Conservation (phyloP, 768 basidiomycete species). For the Lactarius tabidus region DNA sequence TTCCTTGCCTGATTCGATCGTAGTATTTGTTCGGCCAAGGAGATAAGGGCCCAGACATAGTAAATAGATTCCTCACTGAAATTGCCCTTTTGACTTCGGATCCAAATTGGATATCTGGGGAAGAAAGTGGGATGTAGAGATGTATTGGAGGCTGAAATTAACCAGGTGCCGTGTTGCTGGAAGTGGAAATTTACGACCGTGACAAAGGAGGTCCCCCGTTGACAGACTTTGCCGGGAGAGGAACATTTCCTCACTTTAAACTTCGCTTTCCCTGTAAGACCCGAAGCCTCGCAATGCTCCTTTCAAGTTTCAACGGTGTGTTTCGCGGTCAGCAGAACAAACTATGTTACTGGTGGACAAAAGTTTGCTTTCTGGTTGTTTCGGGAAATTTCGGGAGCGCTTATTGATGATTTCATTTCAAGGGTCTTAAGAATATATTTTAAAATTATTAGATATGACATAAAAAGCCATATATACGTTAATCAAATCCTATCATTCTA, state of each 20-base stretch:
- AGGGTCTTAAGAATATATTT: no score
- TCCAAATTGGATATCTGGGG: background rate
- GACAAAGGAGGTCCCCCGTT: background rate
- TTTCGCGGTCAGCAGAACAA: background rate
- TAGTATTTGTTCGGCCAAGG: background rate
- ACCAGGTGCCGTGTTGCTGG: no score
- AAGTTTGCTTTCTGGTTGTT: no score
- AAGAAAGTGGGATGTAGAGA: background rate
- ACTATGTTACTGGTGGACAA: no score
- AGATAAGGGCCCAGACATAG: background rate
- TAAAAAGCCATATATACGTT: no score
- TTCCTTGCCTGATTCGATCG: background rate
- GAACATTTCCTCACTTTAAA: background rate
- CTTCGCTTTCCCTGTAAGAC: background rate
- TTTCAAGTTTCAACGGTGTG: background rate
- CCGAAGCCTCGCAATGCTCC: background rate
- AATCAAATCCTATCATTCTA: no score
- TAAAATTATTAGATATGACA: no score
- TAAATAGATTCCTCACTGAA: background rate
- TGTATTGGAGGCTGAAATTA: background rate
- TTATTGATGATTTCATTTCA: no score
- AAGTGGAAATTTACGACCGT: background rate
- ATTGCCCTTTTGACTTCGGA: background rate
- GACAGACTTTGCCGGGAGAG: background rate
- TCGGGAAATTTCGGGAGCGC: no score